Base-by-base conservation (phyloP, 2,329 filamentous ascomycete genomes). In the Zymoseptoria pseudotritici region DNA sequence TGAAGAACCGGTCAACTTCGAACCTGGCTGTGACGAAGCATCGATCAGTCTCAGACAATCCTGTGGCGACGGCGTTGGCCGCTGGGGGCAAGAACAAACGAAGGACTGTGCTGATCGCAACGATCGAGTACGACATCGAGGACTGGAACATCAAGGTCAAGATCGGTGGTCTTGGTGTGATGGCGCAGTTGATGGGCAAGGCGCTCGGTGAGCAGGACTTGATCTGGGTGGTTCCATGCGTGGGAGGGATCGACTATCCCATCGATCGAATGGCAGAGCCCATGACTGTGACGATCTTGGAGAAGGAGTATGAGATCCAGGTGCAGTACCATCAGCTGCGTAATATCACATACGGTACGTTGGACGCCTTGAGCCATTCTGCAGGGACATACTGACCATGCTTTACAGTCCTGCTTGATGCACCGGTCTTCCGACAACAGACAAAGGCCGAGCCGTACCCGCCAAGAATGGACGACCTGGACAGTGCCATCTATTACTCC, bases 111-210 rank as follows among this genome's bases (percentile, higher is more conserved):
- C 77, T 87, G 26, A 84, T 87, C 57, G 85, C 83, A 11, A 87
- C 85, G 10, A 86, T 87, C 82, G 85, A 87, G 70, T 87, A 87
- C 70, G 83, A 87, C 61, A 86, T 87, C 59, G 83, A 86, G 60
- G 85, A 87, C 68, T 87, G 85, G 82, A 77, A 72, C 1, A 29
- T 29, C 73, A 85, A 71, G 84, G 87, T 72, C 87, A 87, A 72
- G 87, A 87, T 54, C 85, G 85, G 59, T 84, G 85, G 56, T 53
- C 76, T 87, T 3, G 85, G 85, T 69, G 84, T 86, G 59, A 87
- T 87, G 84, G 84, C 85, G 22, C 82, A 85, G 63, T 73, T 87
- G 2, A 87, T 87, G 84, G 82, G 82, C 11, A 84, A 84, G 65
- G 80, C 83, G 54, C 79, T 87, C 8, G 76, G 79, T 1, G 83